A percentile compares a stretch with the other conserved stretches of the same genome.
phyloP scores from a whole-genome alignment of 1,284 basidiomycete species.

The Coriolopsis trogii region DNA sequence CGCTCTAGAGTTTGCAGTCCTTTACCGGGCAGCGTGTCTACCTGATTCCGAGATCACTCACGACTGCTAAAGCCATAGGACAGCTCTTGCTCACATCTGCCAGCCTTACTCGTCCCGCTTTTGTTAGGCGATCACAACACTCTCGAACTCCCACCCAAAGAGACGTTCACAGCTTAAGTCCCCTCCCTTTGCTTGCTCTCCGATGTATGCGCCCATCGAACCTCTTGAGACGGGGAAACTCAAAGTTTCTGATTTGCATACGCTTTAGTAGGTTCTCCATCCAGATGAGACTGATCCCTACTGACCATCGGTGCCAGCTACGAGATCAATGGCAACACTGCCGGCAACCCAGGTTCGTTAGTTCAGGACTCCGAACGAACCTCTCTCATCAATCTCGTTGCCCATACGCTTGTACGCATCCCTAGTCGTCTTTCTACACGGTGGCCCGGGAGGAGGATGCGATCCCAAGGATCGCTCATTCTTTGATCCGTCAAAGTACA shows the following conservation, averaged over 20 bases:
- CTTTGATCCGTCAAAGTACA: constrained; percentile 86
- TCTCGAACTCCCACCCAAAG: too few relatives aligned
- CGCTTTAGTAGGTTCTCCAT: constrained; percentile 67
- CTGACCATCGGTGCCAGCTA: constrained; percentile 52
- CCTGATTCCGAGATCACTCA: too few relatives aligned
- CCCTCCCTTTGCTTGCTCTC: neutral
- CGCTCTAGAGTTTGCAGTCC: too few relatives aligned
- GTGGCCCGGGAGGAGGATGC: constrained; percentile 77
- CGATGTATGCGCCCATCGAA: constrained; percentile 39
- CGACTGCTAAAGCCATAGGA: too few relatives aligned
- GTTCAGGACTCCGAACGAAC: neutral
- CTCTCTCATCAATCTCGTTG: neutral
- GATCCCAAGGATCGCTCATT: constrained; percentile 70
- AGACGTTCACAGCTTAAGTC: too few relatives aligned
- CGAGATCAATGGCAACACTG: constrained; percentile 77
- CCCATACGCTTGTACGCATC: neutral
- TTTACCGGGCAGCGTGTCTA: too few relatives aligned
- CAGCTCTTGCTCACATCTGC: too few relatives aligned
- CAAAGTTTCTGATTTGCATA: constrained; percentile 77
- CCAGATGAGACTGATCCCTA: neutral
- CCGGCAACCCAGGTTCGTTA: constrained; percentile 70
- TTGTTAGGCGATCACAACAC: too few relatives aligned
- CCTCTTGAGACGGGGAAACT: constrained; percentile 70
- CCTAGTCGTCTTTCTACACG: constrained; percentile 85
- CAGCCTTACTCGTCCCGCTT: too few relatives aligned